Percentiles rank a stretch among this genome's conserved stretches.
Conservation (phyloP, 2,329 filamentous ascomycete genomes). For the Pyricularia grisea region DNA sequence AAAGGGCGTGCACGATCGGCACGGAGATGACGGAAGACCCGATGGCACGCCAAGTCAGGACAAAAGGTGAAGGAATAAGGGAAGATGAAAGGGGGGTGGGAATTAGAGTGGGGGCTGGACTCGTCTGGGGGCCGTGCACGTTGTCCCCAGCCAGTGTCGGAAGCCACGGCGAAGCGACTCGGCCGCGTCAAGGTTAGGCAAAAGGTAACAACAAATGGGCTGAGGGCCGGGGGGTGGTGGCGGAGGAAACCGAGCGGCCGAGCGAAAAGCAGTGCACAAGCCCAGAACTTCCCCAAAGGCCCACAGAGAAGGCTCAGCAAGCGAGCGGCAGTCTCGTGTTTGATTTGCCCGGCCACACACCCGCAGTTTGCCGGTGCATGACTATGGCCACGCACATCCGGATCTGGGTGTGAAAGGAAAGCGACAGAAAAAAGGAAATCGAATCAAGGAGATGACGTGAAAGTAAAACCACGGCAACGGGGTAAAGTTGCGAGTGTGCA, state of each 20-base stretch:
- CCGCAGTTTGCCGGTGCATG: neutral
- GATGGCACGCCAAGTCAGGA: neutral
- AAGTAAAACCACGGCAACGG: neutral
- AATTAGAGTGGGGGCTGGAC: neutral
- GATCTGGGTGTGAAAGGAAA: neutral
- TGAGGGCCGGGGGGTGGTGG: slow-evolving; percentile 1
- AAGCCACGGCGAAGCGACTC: slow-evolving; percentile 4
- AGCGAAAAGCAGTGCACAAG: neutral
- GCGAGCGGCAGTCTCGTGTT: neutral
- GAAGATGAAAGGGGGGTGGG: neutral
- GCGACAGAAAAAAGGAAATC: neutral
- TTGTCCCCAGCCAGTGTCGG: neutral
- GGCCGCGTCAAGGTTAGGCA: neutral
- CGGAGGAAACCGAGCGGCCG: neutral
- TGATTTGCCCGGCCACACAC: neutral
- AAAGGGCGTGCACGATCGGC: neutral
- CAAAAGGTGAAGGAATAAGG: neutral
- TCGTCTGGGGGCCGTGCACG: slow-evolving; percentile 1
- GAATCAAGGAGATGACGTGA: neutral
- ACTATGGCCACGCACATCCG: neutral
- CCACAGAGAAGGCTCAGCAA: neutral
- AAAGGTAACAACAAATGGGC: slow-evolving; percentile 2
- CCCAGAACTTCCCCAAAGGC: neutral
- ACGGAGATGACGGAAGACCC: slow-evolving; percentile 4
- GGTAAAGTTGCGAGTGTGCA: neutral